phyloP scores from a whole-genome alignment of 305 asterid species.

The Fraxinus latifolia region DNA sequence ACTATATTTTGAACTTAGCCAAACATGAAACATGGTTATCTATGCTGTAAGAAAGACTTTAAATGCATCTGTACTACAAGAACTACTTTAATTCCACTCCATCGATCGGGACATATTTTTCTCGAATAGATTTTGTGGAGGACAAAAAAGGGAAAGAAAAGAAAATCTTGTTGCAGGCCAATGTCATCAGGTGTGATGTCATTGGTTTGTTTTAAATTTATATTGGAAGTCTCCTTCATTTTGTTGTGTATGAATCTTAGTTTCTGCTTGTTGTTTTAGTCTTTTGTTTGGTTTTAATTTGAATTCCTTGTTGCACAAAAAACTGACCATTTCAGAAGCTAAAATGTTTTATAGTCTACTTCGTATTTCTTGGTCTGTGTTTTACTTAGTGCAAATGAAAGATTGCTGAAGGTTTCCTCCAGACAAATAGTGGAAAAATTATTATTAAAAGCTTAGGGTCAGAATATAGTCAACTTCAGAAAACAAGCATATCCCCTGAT shows the following conservation, averaged over 20 bases:
- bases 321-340: neutral
- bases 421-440: neutral
- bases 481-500: neutral
- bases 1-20: neutral
- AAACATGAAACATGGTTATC: neutral
- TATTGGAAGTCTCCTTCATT: neutral
- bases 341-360: neutral
- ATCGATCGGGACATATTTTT: conserved; percentile 2
- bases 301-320: neutral
- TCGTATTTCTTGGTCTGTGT: neutral
- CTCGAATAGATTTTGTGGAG: neutral
- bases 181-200: neutral
- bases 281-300: neutral
- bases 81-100: neutral
- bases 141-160: neutral
- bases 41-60: neutral
- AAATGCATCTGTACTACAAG: neutral
- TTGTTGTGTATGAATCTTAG: neutral
- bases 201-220: neutral
- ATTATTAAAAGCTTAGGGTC: neutral
- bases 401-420: neutral
- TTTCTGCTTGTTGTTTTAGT: neutral
- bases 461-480: neutral
- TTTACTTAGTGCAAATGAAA: neutral
- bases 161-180: neutral